Conservation (phyloP, 352 stramenopile species). For the Elongisporangium senticosum region DNA sequence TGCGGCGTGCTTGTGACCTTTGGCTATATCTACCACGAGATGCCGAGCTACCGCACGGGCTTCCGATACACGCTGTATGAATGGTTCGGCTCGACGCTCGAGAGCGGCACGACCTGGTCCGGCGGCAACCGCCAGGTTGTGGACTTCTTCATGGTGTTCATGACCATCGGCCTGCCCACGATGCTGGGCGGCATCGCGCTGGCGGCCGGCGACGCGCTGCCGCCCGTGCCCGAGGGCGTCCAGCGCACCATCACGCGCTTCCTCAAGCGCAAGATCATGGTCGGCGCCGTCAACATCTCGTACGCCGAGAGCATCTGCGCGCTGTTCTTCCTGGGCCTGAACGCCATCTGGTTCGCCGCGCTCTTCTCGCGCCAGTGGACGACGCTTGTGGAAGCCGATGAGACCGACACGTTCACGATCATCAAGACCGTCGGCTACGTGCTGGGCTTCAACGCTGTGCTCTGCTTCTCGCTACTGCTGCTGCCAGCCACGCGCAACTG, state of each 20-base stretch:
- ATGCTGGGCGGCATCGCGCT: constrained; percentile 68
- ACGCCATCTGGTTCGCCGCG: constrained; percentile 75
- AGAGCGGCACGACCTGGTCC: constrained; percentile 45
- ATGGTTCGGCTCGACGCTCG: constrained; percentile 46
- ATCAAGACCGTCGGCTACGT: constrained; percentile 52
- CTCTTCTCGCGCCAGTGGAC: constrained; percentile 69
- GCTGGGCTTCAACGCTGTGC: constrained; percentile 71
- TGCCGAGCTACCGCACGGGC: constrained; percentile 62
- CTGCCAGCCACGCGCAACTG: constrained; percentile 65
- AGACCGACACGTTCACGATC: constrained; percentile 31
- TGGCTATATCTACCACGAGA: constrained; percentile 63
- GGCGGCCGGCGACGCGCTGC: constrained; percentile 56
- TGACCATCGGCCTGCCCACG: constrained; percentile 66
- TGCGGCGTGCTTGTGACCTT: constrained; percentile 51
- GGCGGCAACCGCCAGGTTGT: constrained; percentile 70
- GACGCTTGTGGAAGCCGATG: constrained; percentile 40
- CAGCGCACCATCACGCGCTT: constrained; percentile 73
- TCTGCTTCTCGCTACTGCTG: constrained; percentile 59
- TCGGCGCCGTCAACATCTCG: constrained; percentile 67
- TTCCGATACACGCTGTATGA: constrained; percentile 63
- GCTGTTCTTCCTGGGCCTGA: constrained; percentile 68
- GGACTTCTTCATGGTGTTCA: constrained; percentile 67
- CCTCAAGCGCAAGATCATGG: constrained; percentile 75
- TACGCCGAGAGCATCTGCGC: constrained; percentile 71
- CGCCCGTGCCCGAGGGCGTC: constrained; percentile 59